Evolutionary conservation across 306 rosid species (phyloP), one percentile per base, ranked within the genome.

Genomic region (Dalbergia cochinchinensis): DNA sequence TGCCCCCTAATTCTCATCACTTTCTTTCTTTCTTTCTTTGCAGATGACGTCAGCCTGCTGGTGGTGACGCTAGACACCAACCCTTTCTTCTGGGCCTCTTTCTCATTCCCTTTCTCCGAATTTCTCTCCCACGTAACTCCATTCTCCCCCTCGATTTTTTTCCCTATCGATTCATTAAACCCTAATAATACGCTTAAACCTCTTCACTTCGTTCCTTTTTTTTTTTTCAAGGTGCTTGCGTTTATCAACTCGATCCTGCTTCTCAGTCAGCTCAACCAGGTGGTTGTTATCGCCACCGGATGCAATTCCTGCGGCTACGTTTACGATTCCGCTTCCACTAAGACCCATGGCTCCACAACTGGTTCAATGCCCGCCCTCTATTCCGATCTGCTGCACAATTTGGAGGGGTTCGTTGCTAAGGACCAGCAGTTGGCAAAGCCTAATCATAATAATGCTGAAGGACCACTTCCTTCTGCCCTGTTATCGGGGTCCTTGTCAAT

Each of bases 41-140:
- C 97, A 85, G 99, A 95, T 86, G 99, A 95, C 63, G 97, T 95
- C 33, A 92, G 97, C 83, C 97, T 95, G 54, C 78, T 92, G 37
- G 88, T 92, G 82, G 96, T 95, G 8, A 80, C 93, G 51, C 76
- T 95, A 18, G 99, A 92, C 89, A 87, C 97, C 31, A 95, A 92
- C 71, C 97, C 97, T 15, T 88, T 94, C 87, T 92, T 94, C 84
- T 94, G 97, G 99, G 62, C 81, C 87, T 48, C 92, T 16, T 88
- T 89, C 71, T 77, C 97, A 48, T 85, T 90, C 62, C 84, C 91
- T 0, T 94, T 94, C 86, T 86, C 92, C 81, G 88, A 87, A n/a
- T 92, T 91, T 14, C 90, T 94, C 87, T 90, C 97, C 69, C 97
- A 92, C 58, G 98, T 92, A 88, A 76, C 39, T 3, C 62, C 54